Conservation (phyloP, 768 basidiomycete genomes). For the Auriscalpium microsporum region DNA sequence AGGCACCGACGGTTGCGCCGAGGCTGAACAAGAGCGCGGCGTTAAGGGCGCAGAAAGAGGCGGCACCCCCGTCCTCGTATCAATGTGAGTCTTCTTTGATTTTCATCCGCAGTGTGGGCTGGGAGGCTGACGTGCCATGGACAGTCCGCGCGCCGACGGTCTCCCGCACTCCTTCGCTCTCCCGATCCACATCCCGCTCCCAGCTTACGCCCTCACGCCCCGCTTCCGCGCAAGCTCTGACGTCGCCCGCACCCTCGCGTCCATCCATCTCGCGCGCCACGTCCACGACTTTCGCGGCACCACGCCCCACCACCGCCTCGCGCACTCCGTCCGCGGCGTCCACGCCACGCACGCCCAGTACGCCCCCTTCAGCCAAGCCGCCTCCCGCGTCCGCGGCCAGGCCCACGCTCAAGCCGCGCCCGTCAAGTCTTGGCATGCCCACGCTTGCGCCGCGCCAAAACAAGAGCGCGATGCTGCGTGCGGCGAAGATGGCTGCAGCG, state of each 20-base stretch:
- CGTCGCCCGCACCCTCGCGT: conserved; percentile 2
- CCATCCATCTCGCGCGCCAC: conserved; percentile 12
- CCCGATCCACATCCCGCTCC: conserved; percentile 1
- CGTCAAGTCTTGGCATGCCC: conserved; percentile 50
- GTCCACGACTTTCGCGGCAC: conserved; percentile 65
- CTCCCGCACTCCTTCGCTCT: conserved; percentile 4
- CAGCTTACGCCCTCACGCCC: neutral
- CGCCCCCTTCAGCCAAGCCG: neutral
- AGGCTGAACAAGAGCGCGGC: conserved; percentile 36
- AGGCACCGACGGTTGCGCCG: conserved; percentile 35
- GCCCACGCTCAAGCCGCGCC: conserved; percentile 38
- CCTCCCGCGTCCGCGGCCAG: conserved; percentile 9
- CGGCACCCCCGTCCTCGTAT: neutral
- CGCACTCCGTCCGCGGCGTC: conserved; percentile 19
- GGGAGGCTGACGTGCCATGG: neutral
- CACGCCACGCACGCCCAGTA: conserved; percentile 8
- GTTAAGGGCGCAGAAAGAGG: conserved; percentile 22
- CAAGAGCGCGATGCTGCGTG: conserved; percentile 62
- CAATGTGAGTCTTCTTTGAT: conserved; percentile 3
- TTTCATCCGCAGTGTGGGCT: neutral
- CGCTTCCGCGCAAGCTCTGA: neutral
- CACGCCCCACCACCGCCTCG: conserved; percentile 12
- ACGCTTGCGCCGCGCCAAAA: conserved; percentile 64
- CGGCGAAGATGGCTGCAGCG: conserved; percentile 51
- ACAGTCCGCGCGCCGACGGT: conserved; percentile 4